Percentiles rank a stretch among this genome's conserved stretches.
Evolutionary conservation across 352 stramenopile genomes (phyloP).

Genomic region (Saprolegnia diclina): DNA sequence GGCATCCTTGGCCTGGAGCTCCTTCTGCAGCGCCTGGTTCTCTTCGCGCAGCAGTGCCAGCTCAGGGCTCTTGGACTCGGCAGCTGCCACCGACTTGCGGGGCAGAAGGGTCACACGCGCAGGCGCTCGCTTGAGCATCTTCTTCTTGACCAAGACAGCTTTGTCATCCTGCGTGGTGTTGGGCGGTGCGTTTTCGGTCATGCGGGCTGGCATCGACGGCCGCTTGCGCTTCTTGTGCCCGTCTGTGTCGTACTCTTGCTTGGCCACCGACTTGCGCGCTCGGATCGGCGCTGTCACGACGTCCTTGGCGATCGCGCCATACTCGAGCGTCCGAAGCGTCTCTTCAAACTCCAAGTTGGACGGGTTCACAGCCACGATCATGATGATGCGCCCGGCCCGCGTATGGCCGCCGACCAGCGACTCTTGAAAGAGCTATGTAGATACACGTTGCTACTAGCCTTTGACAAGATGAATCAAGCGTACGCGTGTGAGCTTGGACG

Average conservation of each 20-base stretch:
- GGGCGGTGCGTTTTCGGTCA: conserved; percentile 22
- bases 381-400: conserved; percentile 83
- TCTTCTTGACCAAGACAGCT: neutral
- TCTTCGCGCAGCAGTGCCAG: conserved; percentile 45
- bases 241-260: conserved; percentile 30
- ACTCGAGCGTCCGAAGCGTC: conserved; percentile 92
- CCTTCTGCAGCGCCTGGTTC: conserved; percentile 46
- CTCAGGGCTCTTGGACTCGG: neutral
- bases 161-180: conserved; percentile 4
- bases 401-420: conserved; percentile 70
- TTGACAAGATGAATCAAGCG: conserved; percentile 7
- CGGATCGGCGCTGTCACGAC: conserved; percentile 66
- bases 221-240: conserved; percentile 1
- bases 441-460: neutral
- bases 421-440: conserved; percentile 90
- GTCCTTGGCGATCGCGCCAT: conserved; percentile 88
- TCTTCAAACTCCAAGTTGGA: conserved; percentile 93
- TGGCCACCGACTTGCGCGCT: conserved; percentile 29
- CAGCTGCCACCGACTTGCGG: neutral
- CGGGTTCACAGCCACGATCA: conserved; percentile 97
- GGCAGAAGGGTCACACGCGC: neutral
- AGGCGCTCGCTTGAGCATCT: neutral
- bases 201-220: conserved; percentile 27
- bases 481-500: conserved; percentile 93
- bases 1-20: conserved; percentile 34